Conservation (phyloP, 768 basidiomycete species). For the Daedaleopsis nitida region DNA sequence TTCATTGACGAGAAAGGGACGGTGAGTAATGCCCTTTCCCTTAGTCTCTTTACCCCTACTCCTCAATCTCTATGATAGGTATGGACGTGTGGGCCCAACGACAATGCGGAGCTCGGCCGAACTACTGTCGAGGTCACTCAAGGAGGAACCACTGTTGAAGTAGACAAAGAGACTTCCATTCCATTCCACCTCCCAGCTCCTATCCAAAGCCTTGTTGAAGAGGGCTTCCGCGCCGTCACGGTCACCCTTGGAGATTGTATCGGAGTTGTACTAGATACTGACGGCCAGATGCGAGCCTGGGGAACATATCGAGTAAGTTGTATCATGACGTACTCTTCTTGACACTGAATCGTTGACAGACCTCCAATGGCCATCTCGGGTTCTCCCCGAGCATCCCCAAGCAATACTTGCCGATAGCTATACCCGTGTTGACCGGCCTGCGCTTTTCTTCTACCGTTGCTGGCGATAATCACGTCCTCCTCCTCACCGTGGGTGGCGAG, state of each 20-base stretch:
- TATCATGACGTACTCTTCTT: background rate
- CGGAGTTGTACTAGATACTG: constrained; percentile 40
- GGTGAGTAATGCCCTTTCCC: constrained; percentile 25
- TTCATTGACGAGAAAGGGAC: constrained; percentile 44
- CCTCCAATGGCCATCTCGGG: constrained; percentile 33
- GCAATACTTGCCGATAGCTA: constrained; percentile 29
- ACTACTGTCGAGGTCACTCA: background rate
- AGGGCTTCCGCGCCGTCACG: constrained; percentile 42
- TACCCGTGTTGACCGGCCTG: background rate
- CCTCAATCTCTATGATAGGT: constrained; percentile 1
- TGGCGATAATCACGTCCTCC: constrained; percentile 49
- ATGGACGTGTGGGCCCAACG: constrained; percentile 18
- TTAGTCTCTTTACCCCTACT: background rate
- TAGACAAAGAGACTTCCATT: background rate
- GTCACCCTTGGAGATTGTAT: constrained; percentile 46
- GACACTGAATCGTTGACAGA: background rate
- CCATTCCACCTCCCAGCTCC: constrained; percentile 22
- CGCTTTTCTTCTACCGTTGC: constrained; percentile 41
- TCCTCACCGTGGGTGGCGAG: constrained; percentile 44
- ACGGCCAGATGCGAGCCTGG: constrained; percentile 46
- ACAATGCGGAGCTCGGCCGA: constrained; percentile 16
- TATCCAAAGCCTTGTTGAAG: constrained; percentile 32
- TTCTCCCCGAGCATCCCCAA: constrained; percentile 27
- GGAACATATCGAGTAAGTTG: constrained; percentile 43
- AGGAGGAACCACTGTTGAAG: background rate